These are phyloP conservation scores for Gossypium davidsonii DNA, from an alignment of 441 rosid species.

Conservation along the genomic window DNA sequence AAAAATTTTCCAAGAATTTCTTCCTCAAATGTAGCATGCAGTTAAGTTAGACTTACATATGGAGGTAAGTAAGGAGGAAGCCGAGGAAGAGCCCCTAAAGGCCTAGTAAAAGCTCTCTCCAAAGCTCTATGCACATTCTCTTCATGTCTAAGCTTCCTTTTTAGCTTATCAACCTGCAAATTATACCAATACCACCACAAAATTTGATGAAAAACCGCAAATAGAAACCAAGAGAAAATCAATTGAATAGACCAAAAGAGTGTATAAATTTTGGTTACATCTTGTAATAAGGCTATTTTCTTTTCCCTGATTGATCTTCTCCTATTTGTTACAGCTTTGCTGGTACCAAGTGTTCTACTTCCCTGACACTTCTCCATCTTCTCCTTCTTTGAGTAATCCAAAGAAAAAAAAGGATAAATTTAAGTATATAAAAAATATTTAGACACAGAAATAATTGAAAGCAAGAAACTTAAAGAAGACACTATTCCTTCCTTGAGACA, in stretches of 20 bases:
- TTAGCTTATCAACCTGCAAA: slow-evolving; percentile 79
- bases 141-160: slow-evolving; percentile 85
- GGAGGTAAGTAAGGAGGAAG: slow-evolving; percentile 87
- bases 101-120: slow-evolving; percentile 89
- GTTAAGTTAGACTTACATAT: slow-evolving; percentile 42
- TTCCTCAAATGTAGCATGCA: slow-evolving; percentile 8
- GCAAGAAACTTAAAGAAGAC: slow-evolving; percentile 22
- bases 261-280: slow-evolving; percentile 41
- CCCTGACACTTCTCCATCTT: slow-evolving; percentile 44
- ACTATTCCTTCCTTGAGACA: slow-evolving; percentile 55
- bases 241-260: slow-evolving; percentile 6
- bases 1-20: not conserved
- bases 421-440: not conserved
- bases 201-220: not conserved
- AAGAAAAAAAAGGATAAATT: not conserved
- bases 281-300: slow-evolving; percentile 75
- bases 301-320: slow-evolving; percentile 63
- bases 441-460: slow-evolving; percentile 6
- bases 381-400: slow-evolving; percentile 31
- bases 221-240: not conserved
- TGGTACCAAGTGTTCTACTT: slow-evolving; percentile 31
- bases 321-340: slow-evolving; percentile 42
- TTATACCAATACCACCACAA: slow-evolving; percentile 9
- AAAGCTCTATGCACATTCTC: slow-evolving; percentile 94
- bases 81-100: slow-evolving; percentile 90